These are phyloP conservation scores for Aphanomyces astaci DNA, from an alignment of 352 stramenopile species.

Conservation along the genomic window DNA sequence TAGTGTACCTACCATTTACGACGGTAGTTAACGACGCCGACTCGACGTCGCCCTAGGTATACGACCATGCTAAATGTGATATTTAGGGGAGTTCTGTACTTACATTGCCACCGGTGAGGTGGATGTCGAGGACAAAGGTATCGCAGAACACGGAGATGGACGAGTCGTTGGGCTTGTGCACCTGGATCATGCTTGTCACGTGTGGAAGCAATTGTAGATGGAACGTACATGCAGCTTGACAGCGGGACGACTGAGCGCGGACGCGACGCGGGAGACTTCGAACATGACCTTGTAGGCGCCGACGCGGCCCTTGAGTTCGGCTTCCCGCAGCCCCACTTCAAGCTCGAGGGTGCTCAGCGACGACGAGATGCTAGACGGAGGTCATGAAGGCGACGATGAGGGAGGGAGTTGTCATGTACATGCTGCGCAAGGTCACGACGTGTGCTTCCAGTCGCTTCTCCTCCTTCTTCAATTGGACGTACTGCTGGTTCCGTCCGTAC, in stretches of 20 bases:
- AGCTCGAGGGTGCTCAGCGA: constrained; percentile 78
- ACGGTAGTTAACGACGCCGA: constrained; percentile 77
- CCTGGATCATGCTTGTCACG: constrained; percentile 29
- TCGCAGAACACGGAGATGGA: constrained; percentile 83
- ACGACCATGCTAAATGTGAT: too few species aligned
- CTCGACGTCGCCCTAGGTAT: constrained; percentile 46
- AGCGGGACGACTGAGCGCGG: constrained; percentile 70
- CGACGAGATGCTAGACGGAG: constrained; percentile 40
- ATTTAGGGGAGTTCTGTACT: too few species aligned
- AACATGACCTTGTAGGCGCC: constrained; percentile 86
- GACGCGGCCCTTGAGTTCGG: constrained; percentile 75
- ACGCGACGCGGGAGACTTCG: constrained; percentile 83
- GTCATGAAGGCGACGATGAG: background rate
- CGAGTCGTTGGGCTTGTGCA: constrained; percentile 78
- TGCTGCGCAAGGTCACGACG: constrained; percentile 53
- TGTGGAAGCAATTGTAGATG: background rate
- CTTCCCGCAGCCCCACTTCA: constrained; percentile 68
- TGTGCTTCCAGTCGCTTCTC: constrained; percentile 70
- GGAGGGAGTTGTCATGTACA: constrained; percentile 23
- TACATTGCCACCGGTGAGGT: constrained; percentile 52
- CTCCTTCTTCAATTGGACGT: constrained; percentile 78
- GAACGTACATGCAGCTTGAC: constrained; percentile 55
- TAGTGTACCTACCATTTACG: constrained; percentile 69
- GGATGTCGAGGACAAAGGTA: constrained; percentile 83
- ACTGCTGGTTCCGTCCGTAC: constrained; percentile 84